Base-by-base conservation (phyloP, 1,139 yeast species). In the Pichia sp. region DNA sequence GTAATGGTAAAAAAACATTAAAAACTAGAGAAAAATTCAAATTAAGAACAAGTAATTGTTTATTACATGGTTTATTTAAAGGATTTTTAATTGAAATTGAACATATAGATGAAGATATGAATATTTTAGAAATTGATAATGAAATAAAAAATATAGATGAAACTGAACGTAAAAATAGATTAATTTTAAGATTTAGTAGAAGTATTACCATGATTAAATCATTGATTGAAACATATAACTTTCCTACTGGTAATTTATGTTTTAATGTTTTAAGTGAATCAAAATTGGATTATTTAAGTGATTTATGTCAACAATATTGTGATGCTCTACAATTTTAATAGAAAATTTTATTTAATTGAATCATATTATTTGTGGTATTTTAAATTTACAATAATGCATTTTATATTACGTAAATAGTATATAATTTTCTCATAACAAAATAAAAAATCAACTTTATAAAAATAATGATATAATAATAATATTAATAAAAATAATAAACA, bases 61-160 rank as follows among this genome's bases (percentile, higher is more conserved):
- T 81, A 49, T 68, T 86, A 18, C 92, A 85, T 62, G 95, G 95
- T 2, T 74, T 72, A 33, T 86, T 84, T 66, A 78, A 83, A 52
- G 90, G 90, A 0, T 71, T 86, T 40, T 61, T 86, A 45, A 74
- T 86, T 34, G 85, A 83, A 53, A 70, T 84, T 4, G 79, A 75
- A 45, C 67, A 63, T 48, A 35, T 63, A 7, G 75, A 71, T 42
- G 58, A 59, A 47, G 58, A 49, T 9, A 58, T 60, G 25, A 52
- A 48, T 32, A 43, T 49, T 38, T 26, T 43, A 40, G 59, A 52
- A 11, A 52, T 47, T 39, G 56, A 53, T 4, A 54, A 54, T 1
- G 42, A 45, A 28, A 11, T 30, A 28, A 43, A 42, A 33, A 44
- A 49, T 18, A 39, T 49, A 6, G 37, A 40, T 30, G 53, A 47